These are phyloP conservation scores for Sporothrix humicola DNA, from an alignment of 2,329 filamentous ascomycete species.

Conservation along the genomic window DNA sequence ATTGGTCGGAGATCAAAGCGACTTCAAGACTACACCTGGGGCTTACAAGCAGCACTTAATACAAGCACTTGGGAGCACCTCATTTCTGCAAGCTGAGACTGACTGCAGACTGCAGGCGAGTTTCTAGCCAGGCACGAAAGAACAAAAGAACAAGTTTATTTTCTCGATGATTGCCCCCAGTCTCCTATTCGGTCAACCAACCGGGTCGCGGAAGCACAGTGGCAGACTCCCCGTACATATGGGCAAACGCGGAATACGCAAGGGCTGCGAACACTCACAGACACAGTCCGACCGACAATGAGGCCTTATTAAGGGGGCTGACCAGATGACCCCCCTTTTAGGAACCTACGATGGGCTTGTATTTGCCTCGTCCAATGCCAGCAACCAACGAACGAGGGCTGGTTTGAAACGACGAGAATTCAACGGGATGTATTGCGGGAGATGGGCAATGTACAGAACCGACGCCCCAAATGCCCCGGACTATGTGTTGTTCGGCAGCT, in stretches of 20 bases:
- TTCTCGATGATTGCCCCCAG: neutral
- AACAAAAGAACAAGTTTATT: neutral
- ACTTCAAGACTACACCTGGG: neutral
- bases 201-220: neutral
- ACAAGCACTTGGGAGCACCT: neutral
- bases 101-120: neutral
- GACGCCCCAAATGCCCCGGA: no score
- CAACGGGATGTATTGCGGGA: conserved; percentile 6
- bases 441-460: neutral
- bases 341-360: neutral
- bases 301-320: conserved; percentile 15
- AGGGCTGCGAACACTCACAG: neutral
- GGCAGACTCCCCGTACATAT: neutral
- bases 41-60: neutral
- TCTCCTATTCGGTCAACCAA: neutral
- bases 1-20: neutral
- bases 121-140: conserved; percentile 15
- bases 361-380: neutral
- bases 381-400: neutral
- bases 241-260: conserved; percentile 10
- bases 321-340: conserved; percentile 9
- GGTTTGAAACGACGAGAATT: conserved; percentile 11
- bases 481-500: neutral
- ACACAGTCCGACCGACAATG: neutral
- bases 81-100: neutral